Evolutionary conservation across 2,329 filamentous ascomycete genomes (phyloP), one percentile per base, ranked within the genome.

Genomic region (Apiospora phragmitis): DNA sequence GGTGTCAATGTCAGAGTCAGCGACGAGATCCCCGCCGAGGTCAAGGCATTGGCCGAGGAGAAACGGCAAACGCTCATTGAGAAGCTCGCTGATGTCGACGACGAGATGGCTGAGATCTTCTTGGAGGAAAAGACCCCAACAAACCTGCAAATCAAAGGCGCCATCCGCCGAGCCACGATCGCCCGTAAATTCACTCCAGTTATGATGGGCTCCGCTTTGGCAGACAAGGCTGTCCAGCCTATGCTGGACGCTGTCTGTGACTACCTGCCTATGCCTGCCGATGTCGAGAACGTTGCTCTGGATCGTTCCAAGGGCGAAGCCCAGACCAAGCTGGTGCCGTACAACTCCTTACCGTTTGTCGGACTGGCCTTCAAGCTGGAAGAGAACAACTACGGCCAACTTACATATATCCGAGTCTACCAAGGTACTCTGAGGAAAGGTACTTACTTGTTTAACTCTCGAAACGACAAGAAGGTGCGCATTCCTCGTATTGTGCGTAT

Each of bases 401-500:
- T 99, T 79, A 99, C 96, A 69, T 99, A 99, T 81, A 97, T 99
- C 74, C 94, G 96, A 76, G 96, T 99, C 71, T 99, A 99, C 85
- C 96, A 99, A 83, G 96, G 96, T 76, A 91, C 91, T 29, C 86
- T 99, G 72, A 92, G 87, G 81, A 98, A 97, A 87, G 94, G 95
- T 67, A 89, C 92, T 79, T 94, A 95, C 80, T 91, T 99, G 70
- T 97, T 92, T 89, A 99, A 98, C 83, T 95, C 95, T 11, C 91
- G 95, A 76, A 97, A 90, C 74, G 93, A 95, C 82, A 97, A 98
- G 88, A 98, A 95, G 86, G 92, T 99, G 80, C 95, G 97, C 83
- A 92, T 99, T 71, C 96, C 96, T 26, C 93, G 95, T 79, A 98
- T 99, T 77, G 96, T 99, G 73, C 94, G 96, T 73, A 99, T 99